Percentiles rank a stretch among this genome's conserved stretches.
Conservation (phyloP, 2,329 filamentous ascomycete species). For the Elsinoe necatrix region DNA sequence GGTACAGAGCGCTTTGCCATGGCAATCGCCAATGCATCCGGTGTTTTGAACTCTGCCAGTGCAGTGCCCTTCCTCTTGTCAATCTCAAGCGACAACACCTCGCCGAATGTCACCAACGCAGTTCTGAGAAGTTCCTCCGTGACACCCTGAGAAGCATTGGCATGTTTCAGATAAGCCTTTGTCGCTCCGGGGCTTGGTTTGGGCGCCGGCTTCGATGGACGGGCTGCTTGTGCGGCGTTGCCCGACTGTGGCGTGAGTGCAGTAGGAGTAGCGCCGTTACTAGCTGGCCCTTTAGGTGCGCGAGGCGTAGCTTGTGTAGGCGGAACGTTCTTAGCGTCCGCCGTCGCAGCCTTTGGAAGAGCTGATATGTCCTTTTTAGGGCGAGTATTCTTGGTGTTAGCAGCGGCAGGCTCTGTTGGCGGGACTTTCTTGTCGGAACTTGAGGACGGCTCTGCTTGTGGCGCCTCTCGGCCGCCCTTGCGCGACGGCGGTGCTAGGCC, state of each 20-base stretch:
- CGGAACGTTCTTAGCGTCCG: slow-evolving; percentile 35
- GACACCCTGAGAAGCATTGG: slow-evolving; percentile 81
- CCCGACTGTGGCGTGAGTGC: slow-evolving; percentile 14
- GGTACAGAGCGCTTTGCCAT: slow-evolving; percentile 72
- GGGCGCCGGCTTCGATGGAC: slow-evolving; percentile 13
- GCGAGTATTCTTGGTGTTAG: slow-evolving; percentile 1
- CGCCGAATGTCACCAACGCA: slow-evolving; percentile 64
- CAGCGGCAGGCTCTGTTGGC: slow-evolving; percentile 10
- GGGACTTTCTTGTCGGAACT: slow-evolving; percentile 14
- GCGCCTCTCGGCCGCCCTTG: slow-evolving; percentile 25
- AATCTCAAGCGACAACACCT: slow-evolving; percentile 74
- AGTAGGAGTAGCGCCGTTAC: slow-evolving; percentile 16
- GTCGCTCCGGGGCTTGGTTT: slow-evolving; percentile 27
- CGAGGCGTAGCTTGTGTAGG: slow-evolving; percentile 17
- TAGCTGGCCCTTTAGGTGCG: slow-evolving; percentile 14
- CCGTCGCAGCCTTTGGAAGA: slow-evolving; percentile 21
- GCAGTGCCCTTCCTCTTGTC: slow-evolving; percentile 93
- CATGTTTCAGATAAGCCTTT: slow-evolving; percentile 49
- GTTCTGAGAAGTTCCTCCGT: slow-evolving; percentile 72
- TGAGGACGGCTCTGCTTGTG: slow-evolving; percentile 16
- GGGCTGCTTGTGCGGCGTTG: slow-evolving; percentile 7
- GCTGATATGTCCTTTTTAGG: slow-evolving; percentile 11
- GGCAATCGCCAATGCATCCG: slow-evolving; percentile 65
- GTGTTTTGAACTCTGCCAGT: slow-evolving; percentile 78
- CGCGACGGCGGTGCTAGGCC: slow-evolving; percentile 42